Percentiles rank a stretch among this genome's conserved stretches.
Evolutionary conservation across 371 early-diverging fungal genomes (phyloP).

Genomic region (Smittium culicis): DNA sequence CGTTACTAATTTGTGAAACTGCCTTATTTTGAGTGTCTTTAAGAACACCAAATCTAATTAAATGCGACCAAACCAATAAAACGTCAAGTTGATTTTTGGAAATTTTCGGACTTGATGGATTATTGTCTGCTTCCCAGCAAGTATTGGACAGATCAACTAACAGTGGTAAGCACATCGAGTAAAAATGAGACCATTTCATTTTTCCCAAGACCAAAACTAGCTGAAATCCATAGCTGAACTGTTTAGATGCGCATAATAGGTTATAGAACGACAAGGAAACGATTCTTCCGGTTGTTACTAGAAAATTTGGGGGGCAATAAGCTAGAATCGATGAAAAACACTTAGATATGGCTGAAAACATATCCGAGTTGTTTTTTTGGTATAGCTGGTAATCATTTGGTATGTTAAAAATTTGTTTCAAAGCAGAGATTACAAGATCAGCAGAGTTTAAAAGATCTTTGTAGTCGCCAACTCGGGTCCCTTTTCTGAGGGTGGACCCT

Average conservation of each 20-base stretch:
- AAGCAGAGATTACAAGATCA: not conserved
- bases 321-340: not conserved
- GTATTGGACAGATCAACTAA: not conserved
- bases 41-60: not conserved
- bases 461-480: not conserved
- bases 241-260: not conserved
- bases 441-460: not conserved
- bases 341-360: not conserved
- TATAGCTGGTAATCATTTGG: not conserved
- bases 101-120: not conserved
- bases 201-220: not conserved
- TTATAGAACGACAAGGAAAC: not conserved
- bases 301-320: not conserved
- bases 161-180: not conserved
- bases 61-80: not conserved
- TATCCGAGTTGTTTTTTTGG: not conserved
- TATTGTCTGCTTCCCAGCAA: not conserved
- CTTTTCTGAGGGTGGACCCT: not conserved
- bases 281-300: not conserved
- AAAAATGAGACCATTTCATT: conserved; percentile 6
- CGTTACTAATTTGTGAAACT: not conserved
- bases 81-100: not conserved
- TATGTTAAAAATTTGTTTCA: not conserved
- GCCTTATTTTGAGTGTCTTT: not conserved
- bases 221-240: not conserved